phyloP scores from a whole-genome alignment of 164 flowering plant genomes.

The Paratinospora sagittata region DNA sequence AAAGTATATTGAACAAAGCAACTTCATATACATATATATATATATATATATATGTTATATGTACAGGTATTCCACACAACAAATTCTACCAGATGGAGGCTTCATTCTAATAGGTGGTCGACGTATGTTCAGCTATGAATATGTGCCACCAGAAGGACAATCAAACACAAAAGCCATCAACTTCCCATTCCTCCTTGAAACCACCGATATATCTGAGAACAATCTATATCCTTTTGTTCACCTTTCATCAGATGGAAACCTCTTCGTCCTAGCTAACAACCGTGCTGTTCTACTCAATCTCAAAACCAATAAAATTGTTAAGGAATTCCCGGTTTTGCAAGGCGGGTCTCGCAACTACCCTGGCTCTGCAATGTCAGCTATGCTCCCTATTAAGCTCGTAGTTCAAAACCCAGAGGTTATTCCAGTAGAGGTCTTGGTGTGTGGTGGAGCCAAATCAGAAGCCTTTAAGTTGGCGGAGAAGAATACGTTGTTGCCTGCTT shows the following conservation, averaged over 20 bases:
- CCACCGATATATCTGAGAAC: constrained; percentile 57
- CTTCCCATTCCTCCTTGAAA: constrained; percentile 45
- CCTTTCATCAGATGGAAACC: constrained; percentile 70
- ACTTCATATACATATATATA: too few relatives aligned
- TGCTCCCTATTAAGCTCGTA: constrained; percentile 60
- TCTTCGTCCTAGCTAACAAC: constrained; percentile 82
- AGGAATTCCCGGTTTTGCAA: constrained; percentile 41
- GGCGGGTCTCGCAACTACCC: constrained; percentile 90
- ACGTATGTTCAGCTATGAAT: constrained; percentile 49
- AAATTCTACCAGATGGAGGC: constrained; percentile 49
- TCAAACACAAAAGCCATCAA: constrained; percentile 8
- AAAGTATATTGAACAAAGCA: too few relatives aligned
- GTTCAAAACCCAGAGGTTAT: not conserved
- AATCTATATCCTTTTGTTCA: constrained; percentile 81
- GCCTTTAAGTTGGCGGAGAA: constrained; percentile 20
- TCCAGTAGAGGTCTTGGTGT: constrained; percentile 51
- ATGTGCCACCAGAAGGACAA: constrained; percentile 38
- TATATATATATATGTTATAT: too few relatives aligned
- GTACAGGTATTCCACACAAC: constrained; percentile 62
- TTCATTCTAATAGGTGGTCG: constrained; percentile 70
- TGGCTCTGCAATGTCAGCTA: constrained; percentile 53
- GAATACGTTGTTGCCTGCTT: constrained; percentile 32
- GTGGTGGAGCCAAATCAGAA: constrained; percentile 52
- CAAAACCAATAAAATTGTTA: constrained; percentile 25
- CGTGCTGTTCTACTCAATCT: constrained; percentile 56